These are phyloP conservation scores for Plasmodium gallinaceum DNA, from an alignment of 169 alveolate genomes.

Conservation along the genomic window DNA sequence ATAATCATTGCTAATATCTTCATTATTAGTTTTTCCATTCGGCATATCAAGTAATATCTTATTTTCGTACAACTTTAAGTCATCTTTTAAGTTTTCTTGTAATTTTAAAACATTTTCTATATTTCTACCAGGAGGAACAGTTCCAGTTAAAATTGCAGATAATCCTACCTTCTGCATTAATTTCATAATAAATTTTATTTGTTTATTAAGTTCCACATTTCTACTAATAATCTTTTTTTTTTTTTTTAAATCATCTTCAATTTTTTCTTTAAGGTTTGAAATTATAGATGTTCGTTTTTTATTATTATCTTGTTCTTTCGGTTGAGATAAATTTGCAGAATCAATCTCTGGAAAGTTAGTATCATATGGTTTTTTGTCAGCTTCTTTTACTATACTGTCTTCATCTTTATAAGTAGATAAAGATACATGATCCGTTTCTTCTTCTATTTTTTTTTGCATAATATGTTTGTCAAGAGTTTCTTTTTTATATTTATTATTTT, in stretches of 20 bases:
- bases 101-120: constrained; percentile 67
- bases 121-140: constrained; percentile 76
- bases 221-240: constrained; percentile 64
- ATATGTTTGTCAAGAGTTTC: not conserved
- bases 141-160: constrained; percentile 63
- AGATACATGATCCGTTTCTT: not conserved
- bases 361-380: constrained; percentile 23
- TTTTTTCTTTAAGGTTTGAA: constrained; percentile 64
- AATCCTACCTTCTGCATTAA: constrained; percentile 77
- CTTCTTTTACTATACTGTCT: constrained; percentile 20
- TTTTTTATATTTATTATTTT: not conserved
- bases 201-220: constrained; percentile 74
- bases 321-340: not conserved
- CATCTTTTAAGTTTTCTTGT: constrained; percentile 66
- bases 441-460: not conserved
- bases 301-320: constrained; percentile 40
- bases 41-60: constrained; percentile 27
- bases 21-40: constrained; percentile 17
- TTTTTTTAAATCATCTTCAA: constrained; percentile 68
- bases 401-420: not conserved
- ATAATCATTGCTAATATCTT: not conserved
- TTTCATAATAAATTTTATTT: constrained; percentile 73
- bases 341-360: constrained; percentile 32
- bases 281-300: constrained; percentile 75
- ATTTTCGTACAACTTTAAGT: constrained; percentile 28